Evolutionary conservation across 257 asterid genomes (phyloP).

Genomic region (Solanum chaucha): DNA sequence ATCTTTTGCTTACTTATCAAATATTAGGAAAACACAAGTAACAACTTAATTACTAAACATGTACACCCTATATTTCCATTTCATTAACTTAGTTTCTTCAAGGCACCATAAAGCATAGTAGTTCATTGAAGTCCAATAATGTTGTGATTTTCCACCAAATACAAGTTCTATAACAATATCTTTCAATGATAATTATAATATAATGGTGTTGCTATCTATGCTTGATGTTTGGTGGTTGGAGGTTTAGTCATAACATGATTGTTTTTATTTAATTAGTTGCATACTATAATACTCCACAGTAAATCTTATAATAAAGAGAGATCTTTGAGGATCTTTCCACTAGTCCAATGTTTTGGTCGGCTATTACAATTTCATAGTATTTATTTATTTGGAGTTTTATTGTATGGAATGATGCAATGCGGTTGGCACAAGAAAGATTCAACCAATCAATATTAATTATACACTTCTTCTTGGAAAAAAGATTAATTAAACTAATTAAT

Average conservation of each 20-base stretch:
- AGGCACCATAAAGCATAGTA: background rate
- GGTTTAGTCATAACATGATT: background rate
- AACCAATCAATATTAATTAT: slow-evolving; percentile 1
- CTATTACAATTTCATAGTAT: background rate
- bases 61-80: background rate
- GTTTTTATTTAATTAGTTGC: background rate
- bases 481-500: background rate
- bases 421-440: background rate
- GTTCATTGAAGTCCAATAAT: background rate
- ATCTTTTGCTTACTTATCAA: too few species aligned
- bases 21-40: too few species aligned
- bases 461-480: background rate
- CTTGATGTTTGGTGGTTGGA: background rate
- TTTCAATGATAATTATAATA: background rate
- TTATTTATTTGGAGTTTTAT: background rate
- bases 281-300: background rate
- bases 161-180: background rate
- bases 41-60: background rate
- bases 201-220: background rate
- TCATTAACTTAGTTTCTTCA: background rate
- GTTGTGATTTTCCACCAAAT: background rate
- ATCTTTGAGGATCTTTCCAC: background rate
- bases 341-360: background rate
- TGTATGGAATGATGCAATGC: background rate
- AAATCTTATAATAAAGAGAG: background rate